A percentile compares a stretch with the other conserved stretches of the same genome.
These are phyloP conservation scores for Andalucia godoyi DNA, from an alignment of 78 protist species.

Conservation along the genomic window DNA sequence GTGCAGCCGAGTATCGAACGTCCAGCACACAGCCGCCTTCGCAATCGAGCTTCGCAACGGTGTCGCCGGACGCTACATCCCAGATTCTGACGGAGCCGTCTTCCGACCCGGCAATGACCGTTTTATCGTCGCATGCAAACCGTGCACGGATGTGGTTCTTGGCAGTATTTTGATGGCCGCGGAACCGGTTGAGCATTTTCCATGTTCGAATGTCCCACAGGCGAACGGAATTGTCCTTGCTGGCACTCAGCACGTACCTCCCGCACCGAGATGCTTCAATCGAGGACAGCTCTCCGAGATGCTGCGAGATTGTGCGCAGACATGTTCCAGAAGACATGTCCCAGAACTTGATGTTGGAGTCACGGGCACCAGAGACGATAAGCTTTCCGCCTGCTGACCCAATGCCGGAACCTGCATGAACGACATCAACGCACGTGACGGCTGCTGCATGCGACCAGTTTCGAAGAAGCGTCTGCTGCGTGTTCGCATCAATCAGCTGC, in stretches of 20 bases:
- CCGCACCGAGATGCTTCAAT: conserved; percentile 49
- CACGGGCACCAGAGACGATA: conserved; percentile 62
- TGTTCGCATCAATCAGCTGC: conserved; percentile 42
- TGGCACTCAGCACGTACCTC: conserved; percentile 28
- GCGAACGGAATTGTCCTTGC: conserved; percentile 68
- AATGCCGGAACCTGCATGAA: too few species aligned
- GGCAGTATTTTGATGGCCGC: conserved; percentile 76
- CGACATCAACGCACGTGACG: too few species aligned
- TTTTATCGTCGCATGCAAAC: conserved; percentile 44
- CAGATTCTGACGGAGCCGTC: conserved; percentile 3
- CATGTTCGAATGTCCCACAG: conserved; percentile 66
- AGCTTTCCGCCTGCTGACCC: conserved; percentile 71
- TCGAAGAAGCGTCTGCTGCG: conserved; percentile 41
- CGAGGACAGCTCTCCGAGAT: conserved; percentile 71
- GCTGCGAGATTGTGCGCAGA: conserved; percentile 45
- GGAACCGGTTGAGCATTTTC: conserved; percentile 37
- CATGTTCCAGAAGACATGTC: conserved; percentile 69
- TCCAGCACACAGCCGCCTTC: too few species aligned
- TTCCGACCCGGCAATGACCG: conserved; percentile 65
- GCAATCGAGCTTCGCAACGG: too few species aligned
- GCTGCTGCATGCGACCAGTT: conserved; percentile 36
- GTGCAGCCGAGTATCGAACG: too few species aligned
- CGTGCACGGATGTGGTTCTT: conserved; percentile 45
- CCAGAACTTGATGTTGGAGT: conserved; percentile 74
- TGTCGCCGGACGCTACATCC: not conserved